These are phyloP conservation scores for Dictyostelium citrinum DNA, from an alignment of 78 protist species.

Conservation along the genomic window DNA sequence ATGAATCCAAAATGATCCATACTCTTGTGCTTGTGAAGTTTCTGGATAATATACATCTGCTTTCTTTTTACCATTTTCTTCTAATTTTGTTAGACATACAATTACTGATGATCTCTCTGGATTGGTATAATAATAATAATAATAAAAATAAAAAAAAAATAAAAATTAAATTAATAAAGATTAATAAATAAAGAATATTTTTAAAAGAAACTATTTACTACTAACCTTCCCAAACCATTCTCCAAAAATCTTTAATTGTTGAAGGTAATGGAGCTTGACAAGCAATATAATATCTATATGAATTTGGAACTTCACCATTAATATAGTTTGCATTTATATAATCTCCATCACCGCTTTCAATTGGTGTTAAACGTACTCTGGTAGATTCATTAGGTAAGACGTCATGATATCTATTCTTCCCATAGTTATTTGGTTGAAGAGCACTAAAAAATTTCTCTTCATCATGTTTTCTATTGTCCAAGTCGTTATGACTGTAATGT, in stretches of 20 bases:
- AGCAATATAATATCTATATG: constrained; percentile 73
- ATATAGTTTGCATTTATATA: constrained; percentile 78
- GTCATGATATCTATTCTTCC: constrained; percentile 70
- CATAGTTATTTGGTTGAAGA: constrained; percentile 62
- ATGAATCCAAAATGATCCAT: constrained; percentile 71
- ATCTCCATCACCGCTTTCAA: constrained; percentile 57
- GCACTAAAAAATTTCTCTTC: constrained; percentile 72
- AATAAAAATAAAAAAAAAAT: neutral
- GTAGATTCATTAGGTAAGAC: constrained; percentile 77
- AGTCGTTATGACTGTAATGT: constrained; percentile 61
- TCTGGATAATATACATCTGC: constrained; percentile 82
- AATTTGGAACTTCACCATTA: constrained; percentile 78
- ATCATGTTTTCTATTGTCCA: constrained; percentile 57
- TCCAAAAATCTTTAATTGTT: constrained; percentile 76
- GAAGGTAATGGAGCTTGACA: constrained; percentile 76
- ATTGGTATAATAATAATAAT: too few species aligned
- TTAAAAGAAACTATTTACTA: neutral
- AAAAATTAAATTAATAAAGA: neutral
- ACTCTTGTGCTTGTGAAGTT: constrained; percentile 32
- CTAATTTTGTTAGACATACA: constrained; percentile 71
- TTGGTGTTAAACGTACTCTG: constrained; percentile 50
- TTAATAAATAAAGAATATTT: neutral
- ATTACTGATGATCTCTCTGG: constrained; percentile 57
- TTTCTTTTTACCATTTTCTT: constrained; percentile 72
- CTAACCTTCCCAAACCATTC: constrained; percentile 82